A percentile compares a stretch with the other conserved stretches of the same genome.
Evolutionary conservation across 164 flowering plant species (phyloP).

Genomic region (Piper longum): DNA sequence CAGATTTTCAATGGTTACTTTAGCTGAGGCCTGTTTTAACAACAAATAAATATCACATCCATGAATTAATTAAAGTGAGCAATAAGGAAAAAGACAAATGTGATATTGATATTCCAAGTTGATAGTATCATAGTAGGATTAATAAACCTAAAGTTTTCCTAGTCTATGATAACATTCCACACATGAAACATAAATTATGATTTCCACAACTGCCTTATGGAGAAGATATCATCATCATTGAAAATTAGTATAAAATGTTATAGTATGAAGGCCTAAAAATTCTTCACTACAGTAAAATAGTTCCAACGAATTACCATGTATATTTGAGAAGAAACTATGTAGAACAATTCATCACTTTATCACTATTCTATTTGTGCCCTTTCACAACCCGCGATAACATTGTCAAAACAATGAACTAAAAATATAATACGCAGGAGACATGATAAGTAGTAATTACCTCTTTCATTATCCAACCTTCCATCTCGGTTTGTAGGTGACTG

Average conservation of each 20-base stretch:
- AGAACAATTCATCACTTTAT: background rate
- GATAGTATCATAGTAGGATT: too few species aligned
- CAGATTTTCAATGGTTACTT: constrained; percentile 32
- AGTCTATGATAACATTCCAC: too few species aligned
- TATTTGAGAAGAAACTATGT: background rate
- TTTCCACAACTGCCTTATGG: too few species aligned
- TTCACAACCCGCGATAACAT: background rate
- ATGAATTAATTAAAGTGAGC: background rate
- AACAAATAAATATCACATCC: background rate
- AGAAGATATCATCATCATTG: too few species aligned
- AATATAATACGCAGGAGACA: background rate
- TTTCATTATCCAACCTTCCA: constrained; percentile 9
- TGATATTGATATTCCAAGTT: too few species aligned
- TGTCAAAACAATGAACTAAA: background rate
- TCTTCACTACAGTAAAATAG: background rate
- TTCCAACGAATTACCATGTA: background rate
- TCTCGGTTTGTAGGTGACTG: constrained; percentile 12
- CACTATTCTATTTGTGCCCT: background rate
- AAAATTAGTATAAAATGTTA: too few species aligned
- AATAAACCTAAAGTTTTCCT: too few species aligned
- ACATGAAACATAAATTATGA: too few species aligned
- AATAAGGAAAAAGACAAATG: background rate
- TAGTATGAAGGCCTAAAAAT: background rate
- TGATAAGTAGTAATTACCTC: constrained; percentile 9
- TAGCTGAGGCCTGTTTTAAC: constrained; percentile 28